These are phyloP conservation scores for Lepidium didymum DNA, from an alignment of 345 rosid genomes.

Conservation along the genomic window DNA sequence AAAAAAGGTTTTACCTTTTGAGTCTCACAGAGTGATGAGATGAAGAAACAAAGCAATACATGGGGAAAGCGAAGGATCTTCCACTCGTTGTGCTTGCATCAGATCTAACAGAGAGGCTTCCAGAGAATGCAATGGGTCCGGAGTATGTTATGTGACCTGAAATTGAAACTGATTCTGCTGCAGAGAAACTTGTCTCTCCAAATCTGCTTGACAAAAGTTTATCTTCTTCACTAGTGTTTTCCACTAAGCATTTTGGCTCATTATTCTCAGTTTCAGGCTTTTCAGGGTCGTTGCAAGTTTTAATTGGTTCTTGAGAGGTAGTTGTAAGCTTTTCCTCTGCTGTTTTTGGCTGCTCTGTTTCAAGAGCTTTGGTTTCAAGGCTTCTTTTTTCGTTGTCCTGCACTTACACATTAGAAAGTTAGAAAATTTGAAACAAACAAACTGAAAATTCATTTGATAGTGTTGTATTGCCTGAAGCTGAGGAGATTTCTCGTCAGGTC, in stretches of 20 bases:
- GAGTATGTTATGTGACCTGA: conserved; percentile 60
- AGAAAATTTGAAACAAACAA: background rate
- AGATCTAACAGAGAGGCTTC: conserved; percentile 74
- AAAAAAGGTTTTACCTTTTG: background rate
- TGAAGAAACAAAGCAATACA: conserved; percentile 32
- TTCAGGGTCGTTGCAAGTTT: background rate
- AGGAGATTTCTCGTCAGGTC: conserved; percentile 24
- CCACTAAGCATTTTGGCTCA: background rate
- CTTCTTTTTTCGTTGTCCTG: conserved; percentile 13
- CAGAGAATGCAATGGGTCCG: conserved; percentile 55
- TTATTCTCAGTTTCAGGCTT: conserved; percentile 10
- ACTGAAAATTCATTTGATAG: background rate
- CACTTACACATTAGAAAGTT: conserved; percentile 3
- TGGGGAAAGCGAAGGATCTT: conserved; percentile 89
- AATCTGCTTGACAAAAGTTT: conserved; percentile 18
- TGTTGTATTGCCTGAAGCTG: conserved; percentile 7
- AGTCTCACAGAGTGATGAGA: background rate
- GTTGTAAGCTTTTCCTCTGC: conserved; percentile 7
- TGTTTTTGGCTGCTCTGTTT: background rate
- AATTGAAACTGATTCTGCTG: conserved; percentile 43
- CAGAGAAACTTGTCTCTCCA: conserved; percentile 79
- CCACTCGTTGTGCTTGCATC: conserved; percentile 93
- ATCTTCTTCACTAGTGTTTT: conserved; percentile 14
- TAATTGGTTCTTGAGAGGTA: conserved; percentile 1
- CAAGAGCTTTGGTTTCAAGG: background rate